Evolutionary conservation across 1,284 basidiomycete genomes (phyloP), one percentile per base, ranked within the genome.

Genomic region (Agroathelia rolfsii): DNA sequence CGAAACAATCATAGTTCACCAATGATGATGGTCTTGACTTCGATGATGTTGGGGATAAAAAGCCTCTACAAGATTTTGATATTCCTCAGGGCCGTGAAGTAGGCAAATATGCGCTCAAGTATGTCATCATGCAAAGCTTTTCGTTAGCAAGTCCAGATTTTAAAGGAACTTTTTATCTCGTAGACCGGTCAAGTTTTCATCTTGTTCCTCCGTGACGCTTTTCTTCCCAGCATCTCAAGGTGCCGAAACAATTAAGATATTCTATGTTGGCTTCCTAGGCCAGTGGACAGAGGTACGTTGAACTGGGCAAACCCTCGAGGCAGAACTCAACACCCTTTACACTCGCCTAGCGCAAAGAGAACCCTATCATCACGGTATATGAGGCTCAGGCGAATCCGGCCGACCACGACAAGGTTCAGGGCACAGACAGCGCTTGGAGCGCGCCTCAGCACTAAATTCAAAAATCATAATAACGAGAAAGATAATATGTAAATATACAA

Each of bases 201-300:
- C 78, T 38, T 52, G 82, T 3, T 77, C 77, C 6, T 77, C 72
- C 3, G 48, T 88, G 13, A 79, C 82, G 1, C 46, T 88, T 4
- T 86, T 82, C 51, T 72, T 88, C 42, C 81, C 83, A 4, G 63
- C 65, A 2, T 67, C 76, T 6, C 80, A 81, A 52, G 84, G 82
- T 9, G 77, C 74, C 3, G 73, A 82, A n/a, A 70, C 64, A 0
- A 71, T 67, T 2, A 62, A 70, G 12, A 59, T 88, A 6, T 85
- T 81, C 47, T 88, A 84, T 43, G 46, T 88, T 19, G 83, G 84
- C 6, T 80, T 88, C 49, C 56, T 84, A n/a, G 85, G 85, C 3
- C 65, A 72, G 32, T 87, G 81, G 75, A 71, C 68, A 35, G 72
- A 83, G 63, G 84, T 82, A 48, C 21, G 52, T 38, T 6, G 13